These are phyloP conservation scores for Dictyostelium firmibasis DNA, from an alignment of 78 protist genomes.

Conservation along the genomic window DNA sequence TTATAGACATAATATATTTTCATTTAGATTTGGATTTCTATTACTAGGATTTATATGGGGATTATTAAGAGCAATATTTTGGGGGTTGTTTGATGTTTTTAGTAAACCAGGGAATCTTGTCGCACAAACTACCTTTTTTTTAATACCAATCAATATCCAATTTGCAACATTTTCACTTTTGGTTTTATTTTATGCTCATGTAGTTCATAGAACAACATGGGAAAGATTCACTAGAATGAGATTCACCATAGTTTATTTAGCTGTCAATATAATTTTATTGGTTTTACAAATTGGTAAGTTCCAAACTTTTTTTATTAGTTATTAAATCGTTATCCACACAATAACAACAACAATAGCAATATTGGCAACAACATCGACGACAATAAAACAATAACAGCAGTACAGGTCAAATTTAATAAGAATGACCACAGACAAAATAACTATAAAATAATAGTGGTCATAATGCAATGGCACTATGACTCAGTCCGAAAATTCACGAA, in stretches of 20 bases:
- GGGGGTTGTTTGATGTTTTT: background rate
- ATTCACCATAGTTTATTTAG: slow-evolving; percentile 48
- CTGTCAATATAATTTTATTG: slow-evolving; percentile 38
- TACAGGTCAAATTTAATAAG: too few species aligned
- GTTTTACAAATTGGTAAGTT: slow-evolving; percentile 51
- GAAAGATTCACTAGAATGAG: slow-evolving; percentile 41
- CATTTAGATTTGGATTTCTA: slow-evolving; percentile 76
- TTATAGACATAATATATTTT: slow-evolving; percentile 62
- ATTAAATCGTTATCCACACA: too few species aligned
- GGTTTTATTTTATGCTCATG: slow-evolving; percentile 75
- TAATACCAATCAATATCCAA: slow-evolving; percentile 57
- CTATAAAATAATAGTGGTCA: too few species aligned
- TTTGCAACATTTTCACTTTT: slow-evolving; percentile 68
- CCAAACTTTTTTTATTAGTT: too few species aligned
- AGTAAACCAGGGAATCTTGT: background rate
- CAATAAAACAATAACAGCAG: too few species aligned
- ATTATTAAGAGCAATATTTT: slow-evolving; percentile 32
- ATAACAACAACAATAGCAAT: too few species aligned
- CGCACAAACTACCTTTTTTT: background rate
- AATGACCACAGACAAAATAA: too few species aligned
- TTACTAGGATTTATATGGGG: slow-evolving; percentile 64
- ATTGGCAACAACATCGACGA: too few species aligned
- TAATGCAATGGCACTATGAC: too few species aligned
- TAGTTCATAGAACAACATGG: slow-evolving; percentile 62
- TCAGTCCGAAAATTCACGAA: too few species aligned